phyloP scores from a whole-genome alignment of 2,329 filamentous ascomycete genomes.

The Endoconidiophora polonica region DNA sequence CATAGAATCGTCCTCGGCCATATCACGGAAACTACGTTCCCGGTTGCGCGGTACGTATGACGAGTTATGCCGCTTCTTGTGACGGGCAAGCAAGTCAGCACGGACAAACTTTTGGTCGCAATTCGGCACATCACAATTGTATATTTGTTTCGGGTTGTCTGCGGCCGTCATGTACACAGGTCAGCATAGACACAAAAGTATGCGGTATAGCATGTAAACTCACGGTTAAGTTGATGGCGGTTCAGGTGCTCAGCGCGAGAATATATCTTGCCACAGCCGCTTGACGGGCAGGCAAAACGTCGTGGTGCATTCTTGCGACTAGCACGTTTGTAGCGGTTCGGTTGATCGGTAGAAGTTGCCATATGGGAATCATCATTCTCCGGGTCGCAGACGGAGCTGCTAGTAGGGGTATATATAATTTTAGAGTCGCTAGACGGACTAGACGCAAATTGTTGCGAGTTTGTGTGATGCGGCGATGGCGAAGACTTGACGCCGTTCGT shows the following conservation, averaged over 20 bases:
- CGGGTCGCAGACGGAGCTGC: too few species aligned
- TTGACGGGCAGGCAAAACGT: constrained; percentile 47
- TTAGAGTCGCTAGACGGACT: too few species aligned
- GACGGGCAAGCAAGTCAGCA: constrained; percentile 55
- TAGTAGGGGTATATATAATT: too few species aligned
- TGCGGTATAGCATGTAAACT: not conserved
- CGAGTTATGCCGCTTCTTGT: constrained; percentile 47
- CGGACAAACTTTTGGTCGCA: constrained; percentile 66
- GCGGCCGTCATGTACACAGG: not conserved
- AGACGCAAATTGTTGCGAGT: too few species aligned
- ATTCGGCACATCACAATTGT: constrained; percentile 55
- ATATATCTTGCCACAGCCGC: constrained; percentile 63
- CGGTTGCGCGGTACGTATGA: constrained; percentile 34
- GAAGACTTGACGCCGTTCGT: too few species aligned
- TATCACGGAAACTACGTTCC: constrained; percentile 18
- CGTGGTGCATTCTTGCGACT: constrained; percentile 34
- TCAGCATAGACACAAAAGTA: too few species aligned
- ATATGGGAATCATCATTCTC: too few species aligned
- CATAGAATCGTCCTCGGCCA: not conserved
- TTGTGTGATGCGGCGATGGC: too few species aligned
- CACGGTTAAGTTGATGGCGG: constrained; percentile 69
- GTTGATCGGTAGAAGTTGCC: too few species aligned
- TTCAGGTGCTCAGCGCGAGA: constrained; percentile 69
- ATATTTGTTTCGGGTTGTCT: constrained; percentile 66
- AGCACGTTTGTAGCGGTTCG: constrained; percentile 23